Evolutionary conservation across 2,329 filamentous ascomycete species (phyloP).

Genomic region (Acrocalymma vagum): DNA sequence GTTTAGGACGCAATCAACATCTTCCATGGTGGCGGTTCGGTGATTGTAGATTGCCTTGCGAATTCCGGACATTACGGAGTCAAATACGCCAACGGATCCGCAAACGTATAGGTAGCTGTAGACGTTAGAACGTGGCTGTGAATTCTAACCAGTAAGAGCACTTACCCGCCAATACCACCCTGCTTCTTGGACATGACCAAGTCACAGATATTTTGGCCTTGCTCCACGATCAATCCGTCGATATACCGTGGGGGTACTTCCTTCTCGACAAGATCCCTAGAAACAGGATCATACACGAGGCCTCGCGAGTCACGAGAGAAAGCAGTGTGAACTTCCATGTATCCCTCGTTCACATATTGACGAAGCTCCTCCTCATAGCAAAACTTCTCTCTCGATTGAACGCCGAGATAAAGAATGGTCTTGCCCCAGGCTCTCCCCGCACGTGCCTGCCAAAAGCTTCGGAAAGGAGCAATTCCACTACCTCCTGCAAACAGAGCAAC

Average conservation of each 20-base stretch:
- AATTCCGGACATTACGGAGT: slow-evolving; percentile 65
- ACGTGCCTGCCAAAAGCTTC: slow-evolving; percentile 34
- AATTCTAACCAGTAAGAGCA: background rate
- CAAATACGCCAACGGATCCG: slow-evolving; percentile 59
- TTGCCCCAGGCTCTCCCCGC: slow-evolving; percentile 27
- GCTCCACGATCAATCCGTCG: slow-evolving; percentile 61
- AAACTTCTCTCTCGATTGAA: slow-evolving; percentile 32
- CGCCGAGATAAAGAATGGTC: slow-evolving; percentile 28
- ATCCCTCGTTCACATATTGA: slow-evolving; percentile 51
- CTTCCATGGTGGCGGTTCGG: slow-evolving; percentile 30
- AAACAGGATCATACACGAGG: slow-evolving; percentile 54
- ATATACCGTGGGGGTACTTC: slow-evolving; percentile 62
- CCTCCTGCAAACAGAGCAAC: slow-evolving; percentile 63
- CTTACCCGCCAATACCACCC: slow-evolving; percentile 55
- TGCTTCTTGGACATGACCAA: slow-evolving; percentile 67
- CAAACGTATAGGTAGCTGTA: slow-evolving; percentile 57
- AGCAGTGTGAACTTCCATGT: slow-evolving; percentile 63
- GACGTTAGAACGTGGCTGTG: slow-evolving; percentile 21
- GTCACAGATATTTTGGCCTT: slow-evolving; percentile 61
- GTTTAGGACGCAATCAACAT: slow-evolving; percentile 28
- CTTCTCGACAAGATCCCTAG: slow-evolving; percentile 58
- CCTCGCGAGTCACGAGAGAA: slow-evolving; percentile 62
- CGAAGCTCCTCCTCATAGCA: slow-evolving; percentile 32
- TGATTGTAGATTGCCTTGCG: slow-evolving; percentile 60
- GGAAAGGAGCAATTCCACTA: slow-evolving; percentile 32